Percentiles rank a stretch among this genome's conserved stretches.
These are phyloP conservation scores for Avena eriantha DNA, from an alignment of 176 grass and related monocot genomes.

Conservation along the genomic window DNA sequence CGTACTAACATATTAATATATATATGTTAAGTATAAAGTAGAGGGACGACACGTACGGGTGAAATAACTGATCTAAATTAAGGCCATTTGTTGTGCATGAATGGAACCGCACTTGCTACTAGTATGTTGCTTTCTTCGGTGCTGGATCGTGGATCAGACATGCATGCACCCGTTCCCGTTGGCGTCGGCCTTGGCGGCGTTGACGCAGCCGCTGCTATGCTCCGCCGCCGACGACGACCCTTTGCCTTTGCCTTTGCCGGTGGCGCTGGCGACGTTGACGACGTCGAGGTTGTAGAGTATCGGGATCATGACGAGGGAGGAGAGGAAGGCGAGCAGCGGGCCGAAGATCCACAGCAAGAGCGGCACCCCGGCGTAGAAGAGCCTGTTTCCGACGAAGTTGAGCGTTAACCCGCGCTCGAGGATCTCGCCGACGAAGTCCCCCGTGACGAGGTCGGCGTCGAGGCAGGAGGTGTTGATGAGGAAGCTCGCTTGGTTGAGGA, in stretches of 20 bases:
- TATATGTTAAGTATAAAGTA: neutral
- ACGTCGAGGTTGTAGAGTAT: slow-evolving; percentile 87
- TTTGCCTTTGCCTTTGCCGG: neutral
- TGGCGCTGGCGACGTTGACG: neutral
- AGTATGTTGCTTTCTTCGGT: neutral
- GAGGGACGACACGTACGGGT: neutral
- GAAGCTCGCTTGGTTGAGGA: slow-evolving; percentile 91
- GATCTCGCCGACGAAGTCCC: slow-evolving; percentile 54
- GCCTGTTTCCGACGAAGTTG: slow-evolving; percentile 77
- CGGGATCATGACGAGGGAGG: slow-evolving; percentile 60
- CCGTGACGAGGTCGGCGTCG: neutral
- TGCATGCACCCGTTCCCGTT: slow-evolving; percentile 33
- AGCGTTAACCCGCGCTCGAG: slow-evolving; percentile 70
- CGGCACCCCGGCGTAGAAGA: slow-evolving; percentile 83
- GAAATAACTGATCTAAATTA: neutral
- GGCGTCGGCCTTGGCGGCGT: neutral
- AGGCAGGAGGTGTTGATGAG: slow-evolving; percentile 68
- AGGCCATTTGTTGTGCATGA: too few relatives aligned
- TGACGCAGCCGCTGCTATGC: slow-evolving; percentile 11
- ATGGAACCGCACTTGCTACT: neutral
- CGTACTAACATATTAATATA: neutral
- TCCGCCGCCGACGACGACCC: neutral
- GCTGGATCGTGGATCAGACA: slow-evolving; percentile 29
- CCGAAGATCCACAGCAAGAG: slow-evolving; percentile 94
- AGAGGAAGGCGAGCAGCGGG: slow-evolving; percentile 75